Percentiles rank a stretch among this genome's conserved stretches.
Evolutionary conservation across 2,329 filamentous ascomycete species (phyloP).

Genomic region (Chaetomiaceae sp.): DNA sequence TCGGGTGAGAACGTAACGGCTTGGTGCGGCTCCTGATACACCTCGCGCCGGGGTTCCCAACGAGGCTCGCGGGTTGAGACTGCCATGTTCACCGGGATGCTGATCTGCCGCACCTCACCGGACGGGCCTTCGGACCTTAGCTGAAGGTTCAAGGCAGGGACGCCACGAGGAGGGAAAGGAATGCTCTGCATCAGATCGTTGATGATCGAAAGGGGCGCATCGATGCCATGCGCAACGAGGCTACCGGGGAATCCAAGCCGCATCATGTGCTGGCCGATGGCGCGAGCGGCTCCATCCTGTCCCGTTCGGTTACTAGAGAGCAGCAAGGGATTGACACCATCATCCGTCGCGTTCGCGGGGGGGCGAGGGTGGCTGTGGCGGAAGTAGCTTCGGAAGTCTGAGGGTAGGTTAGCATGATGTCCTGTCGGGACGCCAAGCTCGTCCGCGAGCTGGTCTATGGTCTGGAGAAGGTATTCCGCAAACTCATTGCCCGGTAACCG

Average conservation of each 20-base stretch:
- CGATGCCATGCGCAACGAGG: conserved; percentile 41
- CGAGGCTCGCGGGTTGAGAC: conserved; percentile 38
- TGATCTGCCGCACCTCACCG: conserved; percentile 51
- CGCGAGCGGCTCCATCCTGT: conserved; percentile 46
- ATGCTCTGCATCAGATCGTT: conserved; percentile 54
- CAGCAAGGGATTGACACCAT: conserved; percentile 82
- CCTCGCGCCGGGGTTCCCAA: conserved; percentile 47
- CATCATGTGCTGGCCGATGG: conserved; percentile 46
- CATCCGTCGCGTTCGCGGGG: conserved; percentile 60
- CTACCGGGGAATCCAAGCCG: conserved; percentile 47
- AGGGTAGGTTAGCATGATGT: conserved; percentile 16
- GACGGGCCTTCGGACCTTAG: conserved; percentile 47
- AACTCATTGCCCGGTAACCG: not conserved
- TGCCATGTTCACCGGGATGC: conserved; percentile 35
- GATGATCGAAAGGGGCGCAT: conserved; percentile 51
- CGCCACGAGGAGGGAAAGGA: conserved; percentile 44
- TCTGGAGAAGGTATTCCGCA: not conserved
- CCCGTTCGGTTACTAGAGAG: conserved; percentile 52
- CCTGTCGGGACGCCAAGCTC: not conserved
- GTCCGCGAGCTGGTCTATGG: not conserved
- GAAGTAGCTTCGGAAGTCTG: conserved; percentile 48
- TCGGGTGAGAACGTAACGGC: conserved; percentile 71
- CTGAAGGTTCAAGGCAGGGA: conserved; percentile 56
- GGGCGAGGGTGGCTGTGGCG: conserved; percentile 51
- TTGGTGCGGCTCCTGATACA: conserved; percentile 60